Evolutionary conservation across 1,284 basidiomycete genomes (phyloP), one percentile per base, ranked within the genome.

Genomic region (Peniophora sp.): DNA sequence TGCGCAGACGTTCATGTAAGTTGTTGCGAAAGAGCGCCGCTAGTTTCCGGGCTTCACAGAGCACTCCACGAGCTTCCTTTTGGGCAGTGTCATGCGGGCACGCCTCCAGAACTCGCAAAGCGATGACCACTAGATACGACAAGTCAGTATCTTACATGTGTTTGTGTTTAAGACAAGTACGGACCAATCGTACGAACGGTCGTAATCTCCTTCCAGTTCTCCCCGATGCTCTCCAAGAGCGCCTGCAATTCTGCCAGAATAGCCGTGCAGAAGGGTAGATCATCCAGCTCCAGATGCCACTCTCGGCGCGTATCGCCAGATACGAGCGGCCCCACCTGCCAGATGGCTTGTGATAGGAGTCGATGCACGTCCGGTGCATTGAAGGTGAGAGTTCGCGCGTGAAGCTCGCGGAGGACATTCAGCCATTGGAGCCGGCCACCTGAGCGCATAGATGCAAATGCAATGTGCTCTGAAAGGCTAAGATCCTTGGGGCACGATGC

Each of bases 381-480:
- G 47, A 77, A 71, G 0, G 61, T 67, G 34, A 79, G 55, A 1
- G 55, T 54, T 27, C 64, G 61, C 11, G 65, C 63, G 9, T 62
- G 60, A n/a, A 78, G 53, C 53, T 73, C 74, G 20, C 69, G 63
- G 3, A 67, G 56, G 16, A 79, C 69, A 51, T 78, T 79, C 43
- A 72, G 55, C 77, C 76, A 79, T 45, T 79, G 77, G 0, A 78
- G 54, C 1, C 56, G 58, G 3, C 61, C 53, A 2, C 77, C 75
- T 25, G 70, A 65, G 3, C 76, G 72, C 32, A 79, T 52, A 32
- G 62, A 60, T 0, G 69, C 69, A 51, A 74, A 78, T 0, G 71
- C 63, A 5, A 69, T 58, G 41, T 65, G 71, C 52, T 79, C 75
- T 25, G 77, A 74, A 3, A 53, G 22, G 16, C 23, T 51, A 19